Evolutionary conservation across 768 basidiomycete species (phyloP).

Genomic region (Mycena polygramma): DNA sequence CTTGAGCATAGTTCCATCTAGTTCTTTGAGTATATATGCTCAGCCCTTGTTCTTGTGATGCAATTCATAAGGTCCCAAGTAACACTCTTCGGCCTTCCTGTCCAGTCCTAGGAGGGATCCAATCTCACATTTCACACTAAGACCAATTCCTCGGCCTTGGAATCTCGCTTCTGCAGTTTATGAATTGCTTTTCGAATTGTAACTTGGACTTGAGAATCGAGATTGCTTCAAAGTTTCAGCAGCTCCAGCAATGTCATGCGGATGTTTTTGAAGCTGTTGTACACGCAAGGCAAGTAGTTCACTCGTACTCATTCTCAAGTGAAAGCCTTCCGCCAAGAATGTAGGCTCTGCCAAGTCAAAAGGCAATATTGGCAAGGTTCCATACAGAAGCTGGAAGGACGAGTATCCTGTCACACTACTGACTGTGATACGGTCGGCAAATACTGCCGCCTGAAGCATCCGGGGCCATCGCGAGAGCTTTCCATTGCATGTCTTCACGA

Average conservation of each 20-base stretch:
- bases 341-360: background rate
- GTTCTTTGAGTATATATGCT: background rate
- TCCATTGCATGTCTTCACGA: background rate
- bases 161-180: background rate
- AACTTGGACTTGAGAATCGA: background rate
- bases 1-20: background rate
- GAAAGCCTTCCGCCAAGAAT: background rate
- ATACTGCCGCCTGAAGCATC: background rate
- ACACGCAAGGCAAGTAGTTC: background rate
- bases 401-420: slow-evolving; percentile 1
- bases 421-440: background rate
- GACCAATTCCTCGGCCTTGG: background rate
- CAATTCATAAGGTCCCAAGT: background rate
- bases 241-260: background rate
- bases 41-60: background rate
- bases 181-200: background rate
- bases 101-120: background rate
- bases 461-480: background rate
- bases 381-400: background rate
- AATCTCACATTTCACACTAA: background rate
- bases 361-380: background rate
- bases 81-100: background rate
- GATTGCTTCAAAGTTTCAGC: background rate
- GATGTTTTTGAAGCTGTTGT: background rate
- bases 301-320: background rate